These are phyloP conservation scores for Serendipita sp. DNA, from an alignment of 768 basidiomycete species.

Conservation along the genomic window DNA sequence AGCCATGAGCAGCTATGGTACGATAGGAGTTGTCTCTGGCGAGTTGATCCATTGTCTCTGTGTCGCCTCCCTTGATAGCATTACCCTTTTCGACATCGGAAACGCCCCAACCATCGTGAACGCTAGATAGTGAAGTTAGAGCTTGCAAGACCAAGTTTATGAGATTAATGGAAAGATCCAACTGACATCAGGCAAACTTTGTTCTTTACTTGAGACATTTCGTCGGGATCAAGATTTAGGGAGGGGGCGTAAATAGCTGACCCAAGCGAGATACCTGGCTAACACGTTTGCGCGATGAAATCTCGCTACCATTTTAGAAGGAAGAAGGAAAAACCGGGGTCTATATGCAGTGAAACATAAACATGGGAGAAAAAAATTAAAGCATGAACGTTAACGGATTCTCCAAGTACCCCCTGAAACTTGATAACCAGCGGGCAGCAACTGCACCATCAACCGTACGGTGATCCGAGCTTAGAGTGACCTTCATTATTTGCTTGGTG, in stretches of 20 bases:
- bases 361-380: constrained; percentile 28
- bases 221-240: background rate
- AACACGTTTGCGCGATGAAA: background rate
- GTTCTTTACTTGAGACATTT: constrained; percentile 42
- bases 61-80: constrained; percentile 72
- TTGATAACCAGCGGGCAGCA: constrained; percentile 79
- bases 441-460: constrained; percentile 93
- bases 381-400: constrained; percentile 97
- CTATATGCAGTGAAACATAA: background rate
- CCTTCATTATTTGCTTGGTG: constrained; percentile 84
- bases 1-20: constrained; percentile 66
- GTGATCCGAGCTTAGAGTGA: constrained; percentile 89
- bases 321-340: background rate
- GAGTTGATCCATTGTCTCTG: constrained; percentile 81
- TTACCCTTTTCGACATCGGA: constrained; percentile 52
- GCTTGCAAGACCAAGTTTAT: background rate
- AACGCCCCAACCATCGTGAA: constrained; percentile 96
- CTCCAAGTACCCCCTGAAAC: constrained; percentile 93
- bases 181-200: constrained; percentile 84
- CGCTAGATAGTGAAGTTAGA: constrained; percentile 27
- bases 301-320: background rate
- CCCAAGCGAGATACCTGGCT: background rate
- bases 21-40: constrained; percentile 59
- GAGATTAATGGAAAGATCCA: background rate
- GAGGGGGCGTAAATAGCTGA: background rate